Base-by-base conservation (phyloP, 2,329 filamentous ascomycete genomes). In the Colletotrichum sp. region DNA sequence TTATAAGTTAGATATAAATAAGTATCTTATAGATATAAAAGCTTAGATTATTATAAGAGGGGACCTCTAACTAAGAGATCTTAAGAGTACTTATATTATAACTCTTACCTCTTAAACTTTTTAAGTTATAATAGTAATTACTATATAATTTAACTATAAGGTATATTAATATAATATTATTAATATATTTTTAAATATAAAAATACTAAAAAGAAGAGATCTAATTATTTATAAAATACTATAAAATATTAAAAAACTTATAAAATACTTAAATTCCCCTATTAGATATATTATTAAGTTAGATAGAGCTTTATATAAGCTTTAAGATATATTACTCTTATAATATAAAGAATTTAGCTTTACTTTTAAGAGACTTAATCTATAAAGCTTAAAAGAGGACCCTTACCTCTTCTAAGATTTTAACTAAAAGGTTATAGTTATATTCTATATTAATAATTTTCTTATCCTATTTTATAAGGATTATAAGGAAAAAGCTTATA, bases 331-430 rank as follows among this genome's bases (percentile, higher is more conserved):
- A 5, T 6, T 15, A 8, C 6, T 26, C 3, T 6, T 57, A 15
- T 57, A 26, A 2, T 57, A 57, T 57, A 26, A 26, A 9, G 6
- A 26, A 57, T 26, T 39, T 9, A 39, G 8, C 1, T 39, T 2
- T 18, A 39, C 1, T 5, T 5, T 18, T 39, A 39, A 18, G 2
- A 39, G 2, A 18, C 1, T 39, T 39, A 18, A 1, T 18, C 1
- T 39, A 39, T 39, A 39, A 39, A 5, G 8, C 1, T 39, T 39
- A 18, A 39, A 9, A 18, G 2, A 39, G 8, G 1, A 18, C 4
- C 1, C 2, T 1, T 39, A 39, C 0, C 0, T 39, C 3, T 39
- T 39, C 2, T 18, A 39, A 18, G 0, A 39, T 1, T 3, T 5
- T 39, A 39, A 39, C 5, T 39, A 18, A 39, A 39, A 39, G 0